Evolutionary conservation across 352 stramenopile genomes (phyloP).

Genomic region (Phytophthora macrochlamydospora): DNA sequence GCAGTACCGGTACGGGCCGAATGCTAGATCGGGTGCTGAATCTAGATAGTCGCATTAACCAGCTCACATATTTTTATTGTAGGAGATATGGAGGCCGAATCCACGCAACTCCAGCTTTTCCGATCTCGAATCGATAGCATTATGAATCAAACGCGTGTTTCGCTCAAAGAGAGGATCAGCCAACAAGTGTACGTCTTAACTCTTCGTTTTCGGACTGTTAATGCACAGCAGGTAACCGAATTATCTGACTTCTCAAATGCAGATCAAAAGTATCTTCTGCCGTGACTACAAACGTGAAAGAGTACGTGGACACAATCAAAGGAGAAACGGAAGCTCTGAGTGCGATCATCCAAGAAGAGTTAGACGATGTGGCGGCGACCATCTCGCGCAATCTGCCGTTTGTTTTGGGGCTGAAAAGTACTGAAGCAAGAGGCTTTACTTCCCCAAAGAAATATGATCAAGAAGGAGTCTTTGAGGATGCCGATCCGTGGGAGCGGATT

Average conservation of each 20-base stretch:
- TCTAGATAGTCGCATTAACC: no score
- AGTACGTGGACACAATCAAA: slow-evolving; percentile 65
- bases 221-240: not conserved
- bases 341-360: slow-evolving; percentile 50
- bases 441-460: not conserved
- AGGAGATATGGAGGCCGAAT: slow-evolving; percentile 10
- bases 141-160: slow-evolving; percentile 49
- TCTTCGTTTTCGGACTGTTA: slow-evolving; percentile 2
- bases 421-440: not conserved
- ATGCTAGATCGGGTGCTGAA: no score
- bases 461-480: slow-evolving; percentile 27
- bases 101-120: slow-evolving; percentile 42
- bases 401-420: slow-evolving; percentile 11
- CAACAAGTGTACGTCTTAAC: slow-evolving; percentile 56
- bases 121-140: slow-evolving; percentile 55
- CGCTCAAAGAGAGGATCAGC: slow-evolving; percentile 51
- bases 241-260: not conserved
- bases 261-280: slow-evolving; percentile 63
- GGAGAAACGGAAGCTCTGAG: slow-evolving; percentile 53
- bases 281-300: slow-evolving; percentile 58
- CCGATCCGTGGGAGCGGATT: slow-evolving; percentile 20
- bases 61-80: not conserved
- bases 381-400: slow-evolving; percentile 39
- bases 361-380: slow-evolving; percentile 38
- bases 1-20: slow-evolving; percentile 14